Evolutionary conservation across 2,329 filamentous ascomycete species (phyloP), one percentile per base, ranked within the genome.

Genomic region (Aspergillus chevalieri): DNA sequence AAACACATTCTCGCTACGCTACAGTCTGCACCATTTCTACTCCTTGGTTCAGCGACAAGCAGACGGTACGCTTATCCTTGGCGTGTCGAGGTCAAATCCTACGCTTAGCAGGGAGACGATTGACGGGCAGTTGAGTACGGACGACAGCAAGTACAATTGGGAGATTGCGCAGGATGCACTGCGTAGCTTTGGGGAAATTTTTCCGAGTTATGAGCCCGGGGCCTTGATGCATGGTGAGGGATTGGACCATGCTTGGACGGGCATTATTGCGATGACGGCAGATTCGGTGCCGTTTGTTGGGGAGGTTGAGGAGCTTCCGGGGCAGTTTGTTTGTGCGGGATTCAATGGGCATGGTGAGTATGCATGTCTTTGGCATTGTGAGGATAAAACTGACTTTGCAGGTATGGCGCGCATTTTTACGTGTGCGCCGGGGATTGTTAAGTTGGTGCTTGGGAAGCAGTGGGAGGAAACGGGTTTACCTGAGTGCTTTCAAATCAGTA

Each of bases 291-390:
- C 75, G 1, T 71, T 76, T 50, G 62, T 78, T n/a, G 75, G 75
- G 1, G 57, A 59, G 1, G 57, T 78, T 4, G 63, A 71, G 8
- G 63, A 63, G 0, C 51, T 70, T 6, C 65, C 69, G 8, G 74
- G 74, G 3, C 74, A 78, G 47, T 78, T 66, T 57, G 65, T 78
- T 7, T 76, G 74, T 54, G 74, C 74, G n/a, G 74, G 75, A 0
- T 76, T 77, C 51, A 76, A 77, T 54, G 74, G 74, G 0, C 74
- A 77, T 57, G 74, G 74, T 60, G 19, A 42, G 39, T 42, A 5
- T 39, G 14, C 4, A 3, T 36, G 14, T 7, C 9, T 36, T 9
- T 7, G 34, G 14, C 1, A 6, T n/a, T 9, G 34, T 36, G 30
- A 3, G 15, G 3, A n/a, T 36, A 8, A 17, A 17, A 14, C 34